A percentile compares a stretch with the other conserved stretches of the same genome.
phyloP scores from a whole-genome alignment of 345 rosid species.

The Citrus mangshanensis region DNA sequence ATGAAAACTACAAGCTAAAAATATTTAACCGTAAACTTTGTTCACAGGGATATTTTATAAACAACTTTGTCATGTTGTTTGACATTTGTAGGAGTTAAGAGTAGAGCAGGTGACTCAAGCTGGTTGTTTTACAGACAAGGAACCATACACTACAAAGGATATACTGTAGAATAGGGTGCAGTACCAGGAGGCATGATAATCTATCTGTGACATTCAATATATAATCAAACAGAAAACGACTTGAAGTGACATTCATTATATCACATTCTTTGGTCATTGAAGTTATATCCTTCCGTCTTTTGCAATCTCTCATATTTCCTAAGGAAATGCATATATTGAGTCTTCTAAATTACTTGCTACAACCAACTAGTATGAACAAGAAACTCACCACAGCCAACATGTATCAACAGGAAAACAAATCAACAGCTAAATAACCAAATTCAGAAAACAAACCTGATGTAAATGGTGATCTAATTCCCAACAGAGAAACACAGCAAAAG shows the following conservation, averaged over 20 bases:
- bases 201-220: not conserved
- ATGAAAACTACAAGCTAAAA: not conserved
- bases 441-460: constrained; percentile 58
- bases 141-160: not conserved
- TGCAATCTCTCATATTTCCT: not conserved
- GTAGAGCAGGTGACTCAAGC: not conserved
- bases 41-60: not conserved
- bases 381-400: not conserved
- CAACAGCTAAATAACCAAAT: not conserved
- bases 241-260: too few species aligned
- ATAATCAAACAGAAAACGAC: not conserved
- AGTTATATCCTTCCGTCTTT: too few species aligned
- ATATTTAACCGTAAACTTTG: not conserved
- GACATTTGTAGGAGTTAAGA: not conserved
- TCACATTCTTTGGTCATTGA: too few species aligned
- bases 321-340: not conserved
- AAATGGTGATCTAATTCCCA: constrained; percentile 89
- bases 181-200: not conserved
- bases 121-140: not conserved
- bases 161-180: not conserved
- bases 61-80: not conserved
- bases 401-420: not conserved
- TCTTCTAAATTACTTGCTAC: not conserved
- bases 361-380: not conserved
- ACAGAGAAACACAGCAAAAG: constrained; percentile 61